Conservation (phyloP, 2,329 filamentous ascomycete genomes). For the Neofusicoccum umdonicola region DNA sequence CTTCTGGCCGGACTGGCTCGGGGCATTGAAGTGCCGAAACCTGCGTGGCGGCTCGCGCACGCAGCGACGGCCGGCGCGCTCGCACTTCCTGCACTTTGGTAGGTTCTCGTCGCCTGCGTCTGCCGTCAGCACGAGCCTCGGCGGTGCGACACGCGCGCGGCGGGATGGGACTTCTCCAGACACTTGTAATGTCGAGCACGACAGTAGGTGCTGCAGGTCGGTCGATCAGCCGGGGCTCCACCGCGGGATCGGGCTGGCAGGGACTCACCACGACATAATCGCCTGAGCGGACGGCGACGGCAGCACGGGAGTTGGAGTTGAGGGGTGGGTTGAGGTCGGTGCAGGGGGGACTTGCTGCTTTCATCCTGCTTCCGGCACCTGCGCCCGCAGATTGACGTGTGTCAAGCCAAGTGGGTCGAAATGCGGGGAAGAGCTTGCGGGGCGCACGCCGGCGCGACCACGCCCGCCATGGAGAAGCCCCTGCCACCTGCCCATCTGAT, state of each 20-base stretch:
- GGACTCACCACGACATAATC: slow-evolving; percentile 11
- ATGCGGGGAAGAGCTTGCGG: slow-evolving; percentile 1
- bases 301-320: neutral
- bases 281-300: neutral
- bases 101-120: slow-evolving; percentile 34
- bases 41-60: slow-evolving; percentile 35
- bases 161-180: slow-evolving; percentile 19
- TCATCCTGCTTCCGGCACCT: neutral
- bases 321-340: neutral
- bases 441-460: neutral
- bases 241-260: neutral
- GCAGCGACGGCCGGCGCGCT: slow-evolving; percentile 32
- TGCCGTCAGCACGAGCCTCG: neutral
- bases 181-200: slow-evolving; percentile 39
- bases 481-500: neutral
- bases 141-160: neutral
- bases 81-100: slow-evolving; percentile 33
- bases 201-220: slow-evolving; percentile 34
- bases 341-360: slow-evolving; percentile 3
- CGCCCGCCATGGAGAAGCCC: neutral
- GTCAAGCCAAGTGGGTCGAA: neutral
- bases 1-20: slow-evolving; percentile 29
- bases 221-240: slow-evolving; percentile 23
- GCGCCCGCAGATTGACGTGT: neutral
- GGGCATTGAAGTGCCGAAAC: slow-evolving; percentile 36